These are phyloP conservation scores for Aspergillus neotritici DNA, from an alignment of 2,329 filamentous ascomycete species.

Conservation along the genomic window DNA sequence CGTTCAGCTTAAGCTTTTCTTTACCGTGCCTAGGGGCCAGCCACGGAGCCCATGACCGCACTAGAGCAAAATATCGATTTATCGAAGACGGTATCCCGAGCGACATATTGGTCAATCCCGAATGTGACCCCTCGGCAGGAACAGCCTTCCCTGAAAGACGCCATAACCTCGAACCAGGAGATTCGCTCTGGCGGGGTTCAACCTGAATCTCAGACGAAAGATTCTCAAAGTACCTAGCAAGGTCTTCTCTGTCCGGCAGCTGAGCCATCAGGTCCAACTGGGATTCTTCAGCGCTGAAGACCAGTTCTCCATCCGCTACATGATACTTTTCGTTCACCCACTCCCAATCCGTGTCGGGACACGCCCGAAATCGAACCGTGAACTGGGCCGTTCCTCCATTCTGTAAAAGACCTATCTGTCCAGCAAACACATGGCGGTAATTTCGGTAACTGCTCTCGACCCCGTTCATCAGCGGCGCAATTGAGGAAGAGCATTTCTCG, in stretches of 20 bases:
- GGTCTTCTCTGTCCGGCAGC: constrained; percentile 10
- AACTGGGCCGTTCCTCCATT: constrained; percentile 32
- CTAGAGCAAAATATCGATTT: constrained; percentile 73
- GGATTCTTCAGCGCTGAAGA: constrained; percentile 23
- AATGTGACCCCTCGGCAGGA: constrained; percentile 50
- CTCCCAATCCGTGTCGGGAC: constrained; percentile 35
- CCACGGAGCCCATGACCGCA: constrained; percentile 78
- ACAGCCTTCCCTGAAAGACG: constrained; percentile 53
- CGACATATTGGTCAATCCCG: constrained; percentile 51
- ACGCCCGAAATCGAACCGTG: constrained; percentile 41
- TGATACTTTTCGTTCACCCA: constrained; percentile 41
- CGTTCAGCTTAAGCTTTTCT: constrained; percentile 60
- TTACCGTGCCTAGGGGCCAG: constrained; percentile 80
- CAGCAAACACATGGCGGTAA: constrained; percentile 32
- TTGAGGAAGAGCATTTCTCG: constrained; percentile 31
- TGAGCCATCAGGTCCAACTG: constrained; percentile 1
- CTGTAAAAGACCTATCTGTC: constrained; percentile 24
- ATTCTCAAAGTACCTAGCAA: constrained; percentile 31
- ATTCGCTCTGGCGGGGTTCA: constrained; percentile 35
- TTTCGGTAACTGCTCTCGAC: constrained; percentile 17
- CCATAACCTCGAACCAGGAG: constrained; percentile 39
- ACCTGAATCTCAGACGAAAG: constrained; percentile 31
- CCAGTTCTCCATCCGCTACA: constrained; percentile 38
- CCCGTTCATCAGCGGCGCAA: constrained; percentile 26
- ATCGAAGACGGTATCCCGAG: constrained; percentile 61